These are phyloP conservation scores for Diaporthe australafricana DNA, from an alignment of 2,329 filamentous ascomycete species.

Conservation along the genomic window DNA sequence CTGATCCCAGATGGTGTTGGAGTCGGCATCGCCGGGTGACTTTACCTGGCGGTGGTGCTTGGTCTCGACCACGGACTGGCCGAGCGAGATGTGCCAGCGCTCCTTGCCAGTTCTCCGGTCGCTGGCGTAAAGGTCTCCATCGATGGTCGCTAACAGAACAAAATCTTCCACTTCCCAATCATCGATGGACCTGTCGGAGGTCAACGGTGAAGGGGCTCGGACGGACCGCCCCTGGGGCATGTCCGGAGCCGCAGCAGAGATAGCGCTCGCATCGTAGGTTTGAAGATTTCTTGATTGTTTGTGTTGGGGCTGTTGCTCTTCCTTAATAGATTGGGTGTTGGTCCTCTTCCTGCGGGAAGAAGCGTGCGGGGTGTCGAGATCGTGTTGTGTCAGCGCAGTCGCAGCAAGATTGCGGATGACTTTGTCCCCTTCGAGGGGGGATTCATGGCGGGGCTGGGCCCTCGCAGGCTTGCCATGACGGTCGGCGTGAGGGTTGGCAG, in stretches of 20 bases:
- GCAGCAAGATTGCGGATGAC: conserved; percentile 39
- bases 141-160: conserved; percentile 99
- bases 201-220: conserved; percentile 80
- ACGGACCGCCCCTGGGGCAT: conserved; percentile 71
- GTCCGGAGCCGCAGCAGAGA: conserved; percentile 98
- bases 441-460: conserved; percentile 27
- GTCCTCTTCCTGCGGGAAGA: conserved; percentile 35
- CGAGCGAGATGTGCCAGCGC: conserved; percentile 87
- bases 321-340: conserved; percentile 34
- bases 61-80: conserved; percentile 91
- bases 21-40: conserved; percentile 69
- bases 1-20: conserved; percentile 76
- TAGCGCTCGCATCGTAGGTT: conserved; percentile 83
- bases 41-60: conserved; percentile 80
- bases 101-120: conserved; percentile 87
- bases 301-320: conserved; percentile 3
- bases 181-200: conserved; percentile 90
- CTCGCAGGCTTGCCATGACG: conserved; percentile 15
- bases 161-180: conserved; percentile 99
- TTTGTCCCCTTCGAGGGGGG: conserved; percentile 34
- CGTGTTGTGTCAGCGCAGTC: conserved; percentile 37
- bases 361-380: conserved; percentile 35
- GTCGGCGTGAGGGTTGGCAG: conserved; percentile 11
- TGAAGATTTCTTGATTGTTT: conserved; percentile 15
- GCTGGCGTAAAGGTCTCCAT: conserved; percentile 93